phyloP scores from a whole-genome alignment of 345 rosid species.

The Citrus inodora region DNA sequence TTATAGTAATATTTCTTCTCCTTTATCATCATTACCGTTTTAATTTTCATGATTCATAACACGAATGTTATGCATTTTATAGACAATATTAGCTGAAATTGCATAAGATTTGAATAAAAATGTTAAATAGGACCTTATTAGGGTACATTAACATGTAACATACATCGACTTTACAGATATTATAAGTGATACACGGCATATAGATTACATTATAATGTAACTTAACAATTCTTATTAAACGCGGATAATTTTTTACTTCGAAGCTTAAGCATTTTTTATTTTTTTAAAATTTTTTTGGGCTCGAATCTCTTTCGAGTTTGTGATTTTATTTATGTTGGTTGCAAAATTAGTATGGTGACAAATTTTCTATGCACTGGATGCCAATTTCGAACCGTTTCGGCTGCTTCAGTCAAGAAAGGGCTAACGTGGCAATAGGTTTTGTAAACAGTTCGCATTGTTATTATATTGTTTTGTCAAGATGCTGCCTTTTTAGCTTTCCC shows the following conservation, averaged over 20 bases:
- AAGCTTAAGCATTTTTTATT: too few relatives aligned
- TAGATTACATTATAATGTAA: too few relatives aligned
- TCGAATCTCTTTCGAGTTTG: too few relatives aligned
- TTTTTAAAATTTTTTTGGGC: too few relatives aligned
- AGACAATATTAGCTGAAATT: neutral
- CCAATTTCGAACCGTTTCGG: neutral
- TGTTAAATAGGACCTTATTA: too few relatives aligned
- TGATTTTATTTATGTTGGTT: neutral
- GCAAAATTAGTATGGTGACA: neutral
- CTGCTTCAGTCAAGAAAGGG: neutral
- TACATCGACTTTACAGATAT: too few relatives aligned
- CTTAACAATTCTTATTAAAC: too few relatives aligned
- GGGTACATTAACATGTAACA: too few relatives aligned
- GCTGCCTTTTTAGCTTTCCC: neutral
- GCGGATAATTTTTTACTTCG: too few relatives aligned
- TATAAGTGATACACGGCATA: too few relatives aligned
- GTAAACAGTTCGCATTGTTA: neutral
- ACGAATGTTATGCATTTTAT: neutral
- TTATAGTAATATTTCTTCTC: constrained; percentile 37
- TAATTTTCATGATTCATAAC: too few relatives aligned
- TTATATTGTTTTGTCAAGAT: constrained; percentile 1
- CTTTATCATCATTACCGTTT: neutral
- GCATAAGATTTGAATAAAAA: neutral
- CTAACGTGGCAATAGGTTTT: constrained; percentile 3
- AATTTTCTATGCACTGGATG: neutral